Evolutionary conservation across 352 stramenopile species (phyloP), one percentile per base, ranked within the genome.

Genomic region (Phytophthora chlamydospora): DNA sequence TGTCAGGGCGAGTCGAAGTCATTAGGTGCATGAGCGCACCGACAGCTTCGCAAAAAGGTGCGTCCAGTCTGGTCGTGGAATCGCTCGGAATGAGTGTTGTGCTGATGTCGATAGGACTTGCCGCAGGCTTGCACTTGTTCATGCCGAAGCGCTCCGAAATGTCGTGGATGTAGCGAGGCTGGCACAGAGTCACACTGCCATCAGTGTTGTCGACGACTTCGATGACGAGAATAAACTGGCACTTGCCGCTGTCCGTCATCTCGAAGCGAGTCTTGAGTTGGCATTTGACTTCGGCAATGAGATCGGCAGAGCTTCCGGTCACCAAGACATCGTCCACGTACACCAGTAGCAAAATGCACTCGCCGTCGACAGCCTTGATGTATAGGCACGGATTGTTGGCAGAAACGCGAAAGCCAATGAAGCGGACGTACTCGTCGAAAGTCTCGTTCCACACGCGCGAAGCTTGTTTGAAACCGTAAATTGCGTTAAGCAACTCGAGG

Each of bases 201-300:
- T 63, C 55, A 0, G 24, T 7, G 34, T 33, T 13, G 24, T 62
- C 31, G 0, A 66, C n/a, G 1, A 59, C 2, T 31, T 59, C 58
- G 46, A 66, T 60, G 3, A 49, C 49, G 7, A 61, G 58, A 21
- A 61, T 34, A 24, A 59, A 66, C 6, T 13, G 21, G 33, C 57
- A 67, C 24, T 43, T 56, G 44, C 49, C 58, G 24, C 42, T 54
- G 43, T 66, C 58, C n/a, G 48, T 65, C 57, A 65, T 65, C 47
- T 65, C 57, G 24, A 58, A 65, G 5, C 57, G 57, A 7, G 45
- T 24, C 48, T 66, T 73, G 17, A 73, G 43, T 4, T 65, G 32
- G 17, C 32, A 39, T 43, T 68, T 58, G 24, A 51, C 31, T 12
- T 61, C 17, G 1, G 19, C 24, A 33, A 51, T 65, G 14, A 52